Evolutionary conservation across 2,329 filamentous ascomycete genomes (phyloP), one percentile per base, ranked within the genome.

Genomic region (Neoarthrinium moseri): DNA sequence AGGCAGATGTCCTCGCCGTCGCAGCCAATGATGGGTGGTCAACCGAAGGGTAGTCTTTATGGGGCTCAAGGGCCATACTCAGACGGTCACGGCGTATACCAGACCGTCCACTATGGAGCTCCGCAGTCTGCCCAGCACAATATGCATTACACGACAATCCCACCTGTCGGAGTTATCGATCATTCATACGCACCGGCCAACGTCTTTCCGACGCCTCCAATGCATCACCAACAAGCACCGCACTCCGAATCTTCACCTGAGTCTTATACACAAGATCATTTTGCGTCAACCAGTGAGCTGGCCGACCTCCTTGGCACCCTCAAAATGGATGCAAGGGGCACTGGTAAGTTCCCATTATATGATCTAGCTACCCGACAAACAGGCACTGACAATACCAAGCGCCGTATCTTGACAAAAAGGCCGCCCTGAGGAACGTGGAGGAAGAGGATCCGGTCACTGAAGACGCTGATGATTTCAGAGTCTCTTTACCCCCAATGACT

Each of bases 241-340:
- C 67, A 67, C 36, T 63, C 70, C 0, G 64, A 66, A 35, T 68
- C 70, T 3, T 67, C 75, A 5, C 71, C 72, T 3, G 70, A 77
- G 11, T 78, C 76, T 8, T 80, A 81, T 51, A 77, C 81, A 6
- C 74, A 77, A 22, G 82, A 87, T 38, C 73, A 81, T 29, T 87
- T 87, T 49, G 83, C 80, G 23, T 80, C 87, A 45, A 80, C 86
- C 30, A 37, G 22, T 20, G 85, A 88, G 57, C 75, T 96, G 3
- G 83, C 85, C 11, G 88, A 95, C 58, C 81, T 94, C 10, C 74
- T 97, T 30, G 92, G 92, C 6, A 87, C 89, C 33, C 74, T 97
- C 12, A 91, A 89, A 59, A 90, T 97, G 57, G 87, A 95, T 50
- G 88, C 92, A 60, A 85, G 83, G 32, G 92, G 91, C 50, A 87